phyloP scores from a whole-genome alignment of 2,329 filamentous ascomycete genomes.

The Epichloe gansuensis region DNA sequence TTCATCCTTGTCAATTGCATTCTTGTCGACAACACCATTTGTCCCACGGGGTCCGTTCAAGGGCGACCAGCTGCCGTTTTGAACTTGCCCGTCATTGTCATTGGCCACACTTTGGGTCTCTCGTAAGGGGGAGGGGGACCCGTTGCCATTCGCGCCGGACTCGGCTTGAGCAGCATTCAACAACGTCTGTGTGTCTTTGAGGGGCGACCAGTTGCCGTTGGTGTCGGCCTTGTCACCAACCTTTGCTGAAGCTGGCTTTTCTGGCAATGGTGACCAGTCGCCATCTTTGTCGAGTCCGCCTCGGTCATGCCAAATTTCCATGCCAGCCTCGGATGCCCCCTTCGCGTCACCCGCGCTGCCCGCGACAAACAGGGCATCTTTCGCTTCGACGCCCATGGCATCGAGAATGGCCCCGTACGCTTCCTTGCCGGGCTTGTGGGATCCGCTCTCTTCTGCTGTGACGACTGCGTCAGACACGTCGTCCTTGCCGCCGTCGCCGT shows the following conservation, averaged over 20 bases:
- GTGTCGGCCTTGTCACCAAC: background rate
- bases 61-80: too few relatives aligned
- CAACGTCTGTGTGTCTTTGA: background rate
- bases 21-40: background rate
- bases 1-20: background rate
- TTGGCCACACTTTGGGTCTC: too few relatives aligned
- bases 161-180: too few relatives aligned
- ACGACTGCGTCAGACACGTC: slow-evolving; percentile 15
- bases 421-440: slow-evolving; percentile 23
- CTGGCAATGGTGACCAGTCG: background rate
- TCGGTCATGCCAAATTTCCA: slow-evolving; percentile 27
- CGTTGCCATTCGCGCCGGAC: too few relatives aligned
- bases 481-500: background rate
- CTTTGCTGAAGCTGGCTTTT: background rate
- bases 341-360: slow-evolving; percentile 27
- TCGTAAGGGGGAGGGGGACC: too few relatives aligned
- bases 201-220: background rate
- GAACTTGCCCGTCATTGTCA: too few relatives aligned
- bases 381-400: slow-evolving; percentile 13
- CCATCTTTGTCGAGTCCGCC: slow-evolving; percentile 17
- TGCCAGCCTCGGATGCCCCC: slow-evolving; percentile 23
- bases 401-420: slow-evolving; percentile 21
- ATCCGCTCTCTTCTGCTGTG: slow-evolving; percentile 27
- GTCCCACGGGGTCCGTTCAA: too few relatives aligned
- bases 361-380: slow-evolving; percentile 23